Evolutionary conservation across 768 basidiomycete genomes (phyloP), one percentile per base, ranked within the genome.

Genomic region (Chalciporus chontae): DNA sequence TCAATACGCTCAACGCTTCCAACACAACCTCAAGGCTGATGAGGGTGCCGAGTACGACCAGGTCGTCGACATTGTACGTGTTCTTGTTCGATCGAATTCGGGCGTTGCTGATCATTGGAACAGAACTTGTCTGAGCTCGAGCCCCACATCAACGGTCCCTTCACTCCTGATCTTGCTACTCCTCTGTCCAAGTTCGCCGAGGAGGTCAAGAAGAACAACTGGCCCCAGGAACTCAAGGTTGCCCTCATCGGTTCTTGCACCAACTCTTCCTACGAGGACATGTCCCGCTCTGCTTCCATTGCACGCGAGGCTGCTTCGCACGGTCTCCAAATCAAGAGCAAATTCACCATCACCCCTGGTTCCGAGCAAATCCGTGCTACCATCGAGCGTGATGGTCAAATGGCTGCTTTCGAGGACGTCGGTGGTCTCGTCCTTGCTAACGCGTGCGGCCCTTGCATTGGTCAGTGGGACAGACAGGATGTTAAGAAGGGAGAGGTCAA

Each of bases 231-330:
- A 69, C 84, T 99, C 75, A 93, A 90, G 76, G 96, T 98, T 62
- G 92, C 84, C 53, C 85, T 99, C 51, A 98, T 99, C 69, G 96
- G 96, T 45, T 98, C 96, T 41, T 99, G 96, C 85, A 98, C 96
- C 69, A 99, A 99, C 83, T 98, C 96, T 41, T 98, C 96, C 29
- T 99, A 99, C 68, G 96, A 99, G 75, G 96, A 99, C 73, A 96
- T 98, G 95, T 88, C 93, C 32, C 93, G 96, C 67, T 90, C 95
- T 34, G 95, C 93, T 24, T 88, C 88, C 40, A 96, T 99, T 66
- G 93, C 90, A 58, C 80, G 79, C 61, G 85, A 99, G 70, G 96
- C 96, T 52, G 72, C 84, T 44, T 77, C 77, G 6, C 95, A 95
- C 65, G 96, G 96, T 59, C 79, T 97, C 43, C 75, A 80, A 52